These are phyloP conservation scores for Polytolypa hystricis DNA, from an alignment of 2,329 filamentous ascomycete genomes.

Conservation along the genomic window DNA sequence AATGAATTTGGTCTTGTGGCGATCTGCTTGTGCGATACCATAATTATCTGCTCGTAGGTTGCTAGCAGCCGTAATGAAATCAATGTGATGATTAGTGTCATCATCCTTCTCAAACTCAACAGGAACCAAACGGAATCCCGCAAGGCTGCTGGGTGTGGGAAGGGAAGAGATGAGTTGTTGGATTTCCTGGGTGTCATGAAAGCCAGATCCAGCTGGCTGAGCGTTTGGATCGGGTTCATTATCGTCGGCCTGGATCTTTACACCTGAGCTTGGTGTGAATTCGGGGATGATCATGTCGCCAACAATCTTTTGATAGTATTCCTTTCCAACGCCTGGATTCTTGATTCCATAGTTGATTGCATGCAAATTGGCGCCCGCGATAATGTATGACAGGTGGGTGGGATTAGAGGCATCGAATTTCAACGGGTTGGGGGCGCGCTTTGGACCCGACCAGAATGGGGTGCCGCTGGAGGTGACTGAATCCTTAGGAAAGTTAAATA, in stretches of 20 bases:
- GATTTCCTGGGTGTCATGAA: conserved; percentile 67
- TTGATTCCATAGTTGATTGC: conserved; percentile 98
- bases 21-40: conserved; percentile 83
- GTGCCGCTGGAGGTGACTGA: conserved; percentile 77
- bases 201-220: conserved; percentile 38
- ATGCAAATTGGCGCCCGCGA: conserved; percentile 81
- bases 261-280: conserved; percentile 76
- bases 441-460: conserved; percentile 95
- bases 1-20: conserved; percentile 99
- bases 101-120: conserved; percentile 99
- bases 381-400: conserved; percentile 78
- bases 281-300: conserved; percentile 93
- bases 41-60: conserved; percentile 97
- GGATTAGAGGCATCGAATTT: conserved; percentile 78
- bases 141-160: conserved; percentile 66
- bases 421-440: conserved; percentile 84
- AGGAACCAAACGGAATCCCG: conserved; percentile 77
- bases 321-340: conserved; percentile 58
- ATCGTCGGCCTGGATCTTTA: conserved; percentile 95
- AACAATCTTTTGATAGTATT: conserved; percentile 66
- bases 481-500: conserved; percentile 97
- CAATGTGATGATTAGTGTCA: conserved; percentile 94
- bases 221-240: conserved; percentile 90
- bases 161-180: conserved; percentile 60
- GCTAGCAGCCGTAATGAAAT: conserved; percentile 95